Percentiles rank a stretch among this genome's conserved stretches.
phyloP scores from a whole-genome alignment of 1,139 yeast species.

The Lipomyces yarrowii region DNA sequence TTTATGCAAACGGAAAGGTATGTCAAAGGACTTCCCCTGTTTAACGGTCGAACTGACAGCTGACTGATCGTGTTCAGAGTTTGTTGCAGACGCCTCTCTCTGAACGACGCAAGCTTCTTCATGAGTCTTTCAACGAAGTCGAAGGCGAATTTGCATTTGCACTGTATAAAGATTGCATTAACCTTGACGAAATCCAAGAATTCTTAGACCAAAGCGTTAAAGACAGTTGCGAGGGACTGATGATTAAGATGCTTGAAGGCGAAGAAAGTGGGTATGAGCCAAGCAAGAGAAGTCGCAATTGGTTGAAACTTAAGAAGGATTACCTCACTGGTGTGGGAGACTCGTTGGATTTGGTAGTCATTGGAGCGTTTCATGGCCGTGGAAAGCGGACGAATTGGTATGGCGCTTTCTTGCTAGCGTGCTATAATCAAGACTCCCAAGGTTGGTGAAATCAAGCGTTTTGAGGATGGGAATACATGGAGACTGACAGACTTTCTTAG shows the following conservation, averaged over 20 bases:
- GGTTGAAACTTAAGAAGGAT: conserved; percentile 95
- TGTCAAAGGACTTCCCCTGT: background rate
- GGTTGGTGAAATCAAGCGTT: conserved; percentile 4
- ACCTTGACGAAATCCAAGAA: conserved; percentile 69
- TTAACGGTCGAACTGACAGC: background rate
- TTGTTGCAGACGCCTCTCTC: conserved; percentile 66
- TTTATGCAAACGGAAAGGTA: conserved; percentile 67
- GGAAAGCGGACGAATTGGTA: conserved; percentile 95
- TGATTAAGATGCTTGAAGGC: conserved; percentile 90
- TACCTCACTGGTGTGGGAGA: conserved; percentile 94
- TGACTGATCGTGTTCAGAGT: conserved; percentile 38
- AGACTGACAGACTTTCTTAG: conserved; percentile 39
- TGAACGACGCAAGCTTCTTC: conserved; percentile 67
- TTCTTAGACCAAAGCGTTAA: conserved; percentile 88
- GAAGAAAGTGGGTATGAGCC: conserved; percentile 87
- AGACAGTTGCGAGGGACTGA: conserved; percentile 92
- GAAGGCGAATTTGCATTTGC: conserved; percentile 86
- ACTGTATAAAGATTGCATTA: conserved; percentile 68
- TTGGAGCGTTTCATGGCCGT: conserved; percentile 91
- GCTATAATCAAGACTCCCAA: conserved; percentile 76
- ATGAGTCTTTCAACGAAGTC: conserved; percentile 58
- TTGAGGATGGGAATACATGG: background rate
- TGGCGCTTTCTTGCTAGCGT: conserved; percentile 91
- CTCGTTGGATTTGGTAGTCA: conserved; percentile 86
- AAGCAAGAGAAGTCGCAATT: conserved; percentile 88